Percentiles rank a stretch among this genome's conserved stretches.
phyloP scores from a whole-genome alignment of 1,284 basidiomycete genomes.

The Hemileia vastatrix region DNA sequence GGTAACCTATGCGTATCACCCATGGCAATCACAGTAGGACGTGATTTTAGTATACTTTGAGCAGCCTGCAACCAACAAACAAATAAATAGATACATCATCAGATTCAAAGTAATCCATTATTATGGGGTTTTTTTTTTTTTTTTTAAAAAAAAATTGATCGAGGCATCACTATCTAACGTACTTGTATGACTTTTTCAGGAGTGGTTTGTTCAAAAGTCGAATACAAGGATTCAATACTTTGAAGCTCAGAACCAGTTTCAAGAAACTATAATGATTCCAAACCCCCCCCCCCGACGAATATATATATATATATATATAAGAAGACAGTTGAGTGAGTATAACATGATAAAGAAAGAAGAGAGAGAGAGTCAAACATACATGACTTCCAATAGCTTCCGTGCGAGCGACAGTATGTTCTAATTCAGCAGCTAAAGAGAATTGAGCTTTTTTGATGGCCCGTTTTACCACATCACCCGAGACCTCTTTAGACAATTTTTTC shows the following conservation, averaged over 20 bases:
- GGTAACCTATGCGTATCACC: constrained; percentile 68
- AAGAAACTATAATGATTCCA: constrained; percentile 52
- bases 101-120: too few species aligned
- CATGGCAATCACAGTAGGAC: constrained; percentile 75
- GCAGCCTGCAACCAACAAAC: constrained; percentile 28
- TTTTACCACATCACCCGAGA: constrained; percentile 64
- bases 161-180: not conserved
- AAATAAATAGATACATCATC: not conserved
- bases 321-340: not conserved
- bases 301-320: constrained; percentile 47
- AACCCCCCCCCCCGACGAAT: constrained; percentile 49
- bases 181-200: constrained; percentile 42
- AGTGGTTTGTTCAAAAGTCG: constrained; percentile 35
- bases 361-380: constrained; percentile 47
- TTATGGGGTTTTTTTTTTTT: not conserved
- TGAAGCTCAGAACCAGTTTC: constrained; percentile 56
- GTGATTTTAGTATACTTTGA: constrained; percentile 54
- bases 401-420: constrained; percentile 64
- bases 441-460: constrained; percentile 75
- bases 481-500: constrained; percentile 51
- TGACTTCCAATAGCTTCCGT: constrained; percentile 56
- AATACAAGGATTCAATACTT: constrained; percentile 42
- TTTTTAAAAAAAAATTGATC: not conserved
- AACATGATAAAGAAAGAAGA: constrained; percentile 18
- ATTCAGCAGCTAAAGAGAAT: constrained; percentile 61